Base-by-base conservation (phyloP, 192 early-diverging fungal genomes). In the Umbelopsis sp. region DNA sequence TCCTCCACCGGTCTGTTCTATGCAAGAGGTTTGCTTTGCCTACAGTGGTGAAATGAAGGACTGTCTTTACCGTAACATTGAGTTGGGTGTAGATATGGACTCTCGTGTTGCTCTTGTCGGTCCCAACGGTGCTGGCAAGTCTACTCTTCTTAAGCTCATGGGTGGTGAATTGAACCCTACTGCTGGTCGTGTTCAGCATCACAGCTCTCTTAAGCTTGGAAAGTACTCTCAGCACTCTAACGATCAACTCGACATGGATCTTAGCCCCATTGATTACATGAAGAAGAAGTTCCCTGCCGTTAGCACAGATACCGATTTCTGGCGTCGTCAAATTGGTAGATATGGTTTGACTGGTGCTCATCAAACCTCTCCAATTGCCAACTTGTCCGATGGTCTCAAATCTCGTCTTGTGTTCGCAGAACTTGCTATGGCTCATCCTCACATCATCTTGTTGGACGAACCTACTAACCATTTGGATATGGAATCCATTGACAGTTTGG, bases 101-200 rank as follows among this genome's bases (percentile, higher is more conserved):
- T 98, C 97, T 45, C 91, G 97, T 74, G 92, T 99, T 77, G 97
- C 97, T 17, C 89, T 99, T 65, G 96, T 99, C 68, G 97, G 97
- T 71, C 94, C 95, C 69, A 94, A 95, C 82, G 96, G 95, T 84
- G 93, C 90, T 29, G 95, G 96, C 74, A 96, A 97, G 84, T 96
- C 95, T 70, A 99, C 97, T 2, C 88, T 99, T 68, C 88, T 99
- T 68, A 99, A 99, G 88, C 84, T 99, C 65, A 98, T 99, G 96
- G 88, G 87, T 45, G 91, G 93, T 56, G 92, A 94, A 71, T 88
- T 99, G 26, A 85, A 86, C 45, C 88, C 97, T 24, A 95, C 91
- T 17, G 76, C 79, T 65, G 97, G 97, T 53, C 90, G 91, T 75
- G 90, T 99, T 74, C 84, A 90, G 70, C 90, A 93, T 43, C 96